These are phyloP conservation scores for Brachypodium distachyon DNA, from an alignment of 202 grass and related monocot species.

Conservation along the genomic window DNA sequence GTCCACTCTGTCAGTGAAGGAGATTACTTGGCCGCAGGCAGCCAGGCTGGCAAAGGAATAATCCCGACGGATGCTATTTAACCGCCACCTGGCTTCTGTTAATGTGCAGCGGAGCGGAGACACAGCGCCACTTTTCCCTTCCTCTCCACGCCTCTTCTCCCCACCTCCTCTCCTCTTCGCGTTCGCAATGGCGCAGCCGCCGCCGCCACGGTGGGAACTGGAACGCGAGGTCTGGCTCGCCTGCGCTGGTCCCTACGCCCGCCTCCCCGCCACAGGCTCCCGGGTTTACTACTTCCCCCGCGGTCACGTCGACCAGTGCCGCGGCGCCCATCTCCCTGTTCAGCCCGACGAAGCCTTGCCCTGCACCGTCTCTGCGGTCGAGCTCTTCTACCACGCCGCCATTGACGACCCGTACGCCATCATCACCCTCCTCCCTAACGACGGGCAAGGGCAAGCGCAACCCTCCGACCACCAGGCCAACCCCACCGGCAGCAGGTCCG, in stretches of 20 bases:
- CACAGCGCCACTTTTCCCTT: too few relatives aligned
- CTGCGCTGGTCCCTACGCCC: neutral
- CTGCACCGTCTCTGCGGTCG: neutral
- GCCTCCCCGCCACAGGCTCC: neutral
- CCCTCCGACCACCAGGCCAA: too few relatives aligned
- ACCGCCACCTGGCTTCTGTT: too few relatives aligned
- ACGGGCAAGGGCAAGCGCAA: too few relatives aligned
- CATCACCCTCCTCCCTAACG: neutral
- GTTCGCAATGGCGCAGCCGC: neutral
- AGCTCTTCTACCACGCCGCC: neutral
- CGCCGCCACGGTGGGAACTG: neutral
- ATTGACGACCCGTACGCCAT: neutral
- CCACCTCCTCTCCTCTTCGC: neutral
- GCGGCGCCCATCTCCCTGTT: neutral
- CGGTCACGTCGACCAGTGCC: neutral
- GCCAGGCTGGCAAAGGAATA: too few relatives aligned
- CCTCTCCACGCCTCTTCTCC: neutral
- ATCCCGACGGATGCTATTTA: too few relatives aligned
- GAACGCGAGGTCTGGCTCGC: neutral
- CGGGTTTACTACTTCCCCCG: neutral
- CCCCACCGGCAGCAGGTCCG: too few relatives aligned
- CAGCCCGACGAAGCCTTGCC: neutral
- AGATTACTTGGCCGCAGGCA: too few relatives aligned
- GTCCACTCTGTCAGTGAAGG: too few relatives aligned
- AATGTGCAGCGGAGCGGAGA: too few relatives aligned